phyloP scores from a whole-genome alignment of 345 rosid genomes.

The Salix koriyanagi region DNA sequence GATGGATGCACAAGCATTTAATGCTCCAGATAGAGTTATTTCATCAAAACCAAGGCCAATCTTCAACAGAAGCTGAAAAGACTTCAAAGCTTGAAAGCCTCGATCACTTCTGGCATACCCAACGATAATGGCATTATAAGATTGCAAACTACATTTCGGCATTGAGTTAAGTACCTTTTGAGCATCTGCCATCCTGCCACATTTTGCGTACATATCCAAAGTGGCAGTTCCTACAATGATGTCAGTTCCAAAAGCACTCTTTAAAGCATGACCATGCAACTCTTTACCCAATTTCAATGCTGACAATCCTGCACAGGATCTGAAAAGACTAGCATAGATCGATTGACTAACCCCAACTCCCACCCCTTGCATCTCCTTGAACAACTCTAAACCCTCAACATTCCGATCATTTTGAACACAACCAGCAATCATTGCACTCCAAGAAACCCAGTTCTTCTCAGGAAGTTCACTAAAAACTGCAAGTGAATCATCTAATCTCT shows the following conservation, averaged over 20 bases:
- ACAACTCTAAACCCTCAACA: slow-evolving; percentile 49
- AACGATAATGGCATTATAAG: slow-evolving; percentile 77
- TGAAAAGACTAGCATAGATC: slow-evolving; percentile 76
- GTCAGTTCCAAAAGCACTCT: slow-evolving; percentile 55
- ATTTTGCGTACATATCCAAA: slow-evolving; percentile 91
- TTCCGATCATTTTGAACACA: slow-evolving; percentile 60
- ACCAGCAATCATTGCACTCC: slow-evolving; percentile 86
- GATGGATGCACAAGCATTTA: slow-evolving; percentile 72
- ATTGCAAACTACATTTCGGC: slow-evolving; percentile 56
- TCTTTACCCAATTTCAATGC: slow-evolving; percentile 58
- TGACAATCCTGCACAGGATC: slow-evolving; percentile 66
- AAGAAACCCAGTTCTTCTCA: slow-evolving; percentile 65
- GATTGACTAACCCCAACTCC: slow-evolving; percentile 66
- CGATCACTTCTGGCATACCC: slow-evolving; percentile 57
- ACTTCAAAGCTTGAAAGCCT: slow-evolving; percentile 55
- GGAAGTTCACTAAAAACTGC: slow-evolving; percentile 54
- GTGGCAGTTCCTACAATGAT: slow-evolving; percentile 77
- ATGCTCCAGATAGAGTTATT: slow-evolving; percentile 77
- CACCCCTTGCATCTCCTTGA: slow-evolving; percentile 62
- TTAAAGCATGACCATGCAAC: slow-evolving; percentile 80
- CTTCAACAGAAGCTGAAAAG: slow-evolving; percentile 47
- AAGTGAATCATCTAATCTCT: slow-evolving; percentile 50
- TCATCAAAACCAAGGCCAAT: slow-evolving; percentile 70
- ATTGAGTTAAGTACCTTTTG: slow-evolving; percentile 59
- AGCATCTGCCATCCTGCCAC: slow-evolving; percentile 61